Base-by-base conservation (phyloP, 345 rosid species). In the Aegle marmelos region DNA sequence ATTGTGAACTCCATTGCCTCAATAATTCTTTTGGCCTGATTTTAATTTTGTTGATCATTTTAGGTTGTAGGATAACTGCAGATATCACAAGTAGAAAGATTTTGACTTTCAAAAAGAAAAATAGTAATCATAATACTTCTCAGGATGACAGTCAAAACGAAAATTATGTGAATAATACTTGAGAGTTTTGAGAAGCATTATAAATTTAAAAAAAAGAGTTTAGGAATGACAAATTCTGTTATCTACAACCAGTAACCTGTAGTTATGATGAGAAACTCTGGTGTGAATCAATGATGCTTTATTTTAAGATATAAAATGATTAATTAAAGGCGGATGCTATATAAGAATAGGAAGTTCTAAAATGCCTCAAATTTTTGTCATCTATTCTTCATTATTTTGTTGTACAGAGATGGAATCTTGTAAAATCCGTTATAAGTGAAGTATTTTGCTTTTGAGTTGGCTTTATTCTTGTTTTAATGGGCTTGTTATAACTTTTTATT, bases 371-470 rank as follows among this genome's bases (percentile, higher is more conserved):
- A 71, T 58, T 56, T 45, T 48, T 62, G 22, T 41, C n/a, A 41
- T 45, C 59, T 3, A 10, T 39, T 61, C 62, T 22, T 24, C 24
- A 53, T 8, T 33, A 65, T 63, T 63, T 1, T 57, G 22, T 28
- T 33, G 14, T 72, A 41, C 45, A 25, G 53, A 69, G 67, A 39
- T 48, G 70, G 59, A 30, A 37, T 41, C 1, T 30, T 72, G 24
- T 62, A 68, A 59, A 24, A 59, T 54, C 74, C 62, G 45, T 64
- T 76, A 24, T 33, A 72, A 73, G 66, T 45, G 61, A 53, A 54
- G 61, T 6, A 28, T 28, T 30, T 70, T 53, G 7, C 39, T 27
- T 33, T 72, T 72, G 6, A 24, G 37, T 33, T 68, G 7, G 72
- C 31, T 48, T 54, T n/a, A 33, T 34, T 9, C 45, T 59, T 68